Evolutionary conservation across 495 filamentous ascomycete species (phyloP).

Genomic region (Aspergillus affinis): DNA sequence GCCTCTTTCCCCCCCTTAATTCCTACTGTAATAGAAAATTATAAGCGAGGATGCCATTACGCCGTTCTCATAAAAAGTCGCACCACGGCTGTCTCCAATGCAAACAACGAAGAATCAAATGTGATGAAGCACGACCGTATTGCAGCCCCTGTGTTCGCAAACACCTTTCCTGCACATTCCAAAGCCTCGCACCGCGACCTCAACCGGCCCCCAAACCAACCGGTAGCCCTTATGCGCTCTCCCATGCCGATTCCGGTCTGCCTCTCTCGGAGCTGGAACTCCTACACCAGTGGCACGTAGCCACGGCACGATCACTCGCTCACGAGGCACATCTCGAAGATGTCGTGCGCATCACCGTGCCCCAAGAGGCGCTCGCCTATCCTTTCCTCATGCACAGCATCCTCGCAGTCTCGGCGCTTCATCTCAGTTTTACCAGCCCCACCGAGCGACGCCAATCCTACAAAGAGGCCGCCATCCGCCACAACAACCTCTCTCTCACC

Average conservation of each 20-base stretch:
- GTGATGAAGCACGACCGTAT: constrained; percentile 21
- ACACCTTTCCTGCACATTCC: constrained; percentile 12
- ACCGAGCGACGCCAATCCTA: constrained; percentile 2
- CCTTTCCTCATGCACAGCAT: constrained; percentile 19
- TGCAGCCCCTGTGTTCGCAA: constrained; percentile 18
- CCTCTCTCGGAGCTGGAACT: constrained; percentile 15
- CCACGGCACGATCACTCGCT: constrained; percentile 4
- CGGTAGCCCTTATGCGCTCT: neutral
- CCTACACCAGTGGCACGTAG: constrained; percentile 17
- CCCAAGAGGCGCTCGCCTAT: constrained; percentile 1
- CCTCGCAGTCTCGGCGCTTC: constrained; percentile 11
- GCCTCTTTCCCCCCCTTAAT: neutral
- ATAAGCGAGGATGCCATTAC: constrained; percentile 16
- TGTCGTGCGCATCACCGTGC: constrained; percentile 9
- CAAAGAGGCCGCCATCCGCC: constrained; percentile 9
- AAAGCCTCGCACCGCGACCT: neutral
- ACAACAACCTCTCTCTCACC: constrained; percentile 11
- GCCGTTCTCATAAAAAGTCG: constrained; percentile 22
- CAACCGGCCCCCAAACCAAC: too few species aligned
- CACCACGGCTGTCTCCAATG: constrained; percentile 22
- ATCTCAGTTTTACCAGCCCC: constrained; percentile 4
- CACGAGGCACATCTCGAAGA: neutral
- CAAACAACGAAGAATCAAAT: constrained; percentile 26
- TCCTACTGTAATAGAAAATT: neutral
- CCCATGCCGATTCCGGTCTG: neutral